phyloP scores from a whole-genome alignment of 768 basidiomycete genomes.

The Lentinula lateritia region DNA sequence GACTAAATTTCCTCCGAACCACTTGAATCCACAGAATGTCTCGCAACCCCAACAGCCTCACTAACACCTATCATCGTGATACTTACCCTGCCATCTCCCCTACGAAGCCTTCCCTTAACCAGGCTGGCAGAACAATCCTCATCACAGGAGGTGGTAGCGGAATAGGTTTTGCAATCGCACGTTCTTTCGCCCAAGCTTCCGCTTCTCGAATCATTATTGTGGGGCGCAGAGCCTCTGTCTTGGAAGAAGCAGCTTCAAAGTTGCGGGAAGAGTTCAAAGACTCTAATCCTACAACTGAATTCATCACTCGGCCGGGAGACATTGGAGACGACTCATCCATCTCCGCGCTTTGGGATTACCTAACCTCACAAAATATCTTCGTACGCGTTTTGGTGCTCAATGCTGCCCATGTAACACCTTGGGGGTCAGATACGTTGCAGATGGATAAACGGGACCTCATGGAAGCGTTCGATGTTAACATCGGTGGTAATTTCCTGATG shows the following conservation, averaged over 20 bases:
- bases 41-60: background rate
- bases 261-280: background rate
- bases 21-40: too few relatives aligned
- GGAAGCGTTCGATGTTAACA: background rate
- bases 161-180: background rate
- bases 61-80: background rate
- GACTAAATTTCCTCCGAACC: too few relatives aligned
- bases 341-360: background rate
- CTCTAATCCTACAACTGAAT: background rate
- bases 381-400: background rate
- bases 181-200: background rate
- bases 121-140: background rate
- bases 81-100: background rate
- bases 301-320: background rate
- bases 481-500: background rate
- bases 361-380: background rate
- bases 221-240: background rate
- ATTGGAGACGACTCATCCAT: background rate
- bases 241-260: background rate
- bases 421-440: background rate
- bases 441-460: background rate
- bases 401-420: background rate
- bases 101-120: background rate
- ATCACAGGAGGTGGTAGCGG: background rate
- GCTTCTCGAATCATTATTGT: background rate